phyloP scores from a whole-genome alignment of 2,329 filamentous ascomycete genomes.

The Colletotrichum eremochloae region DNA sequence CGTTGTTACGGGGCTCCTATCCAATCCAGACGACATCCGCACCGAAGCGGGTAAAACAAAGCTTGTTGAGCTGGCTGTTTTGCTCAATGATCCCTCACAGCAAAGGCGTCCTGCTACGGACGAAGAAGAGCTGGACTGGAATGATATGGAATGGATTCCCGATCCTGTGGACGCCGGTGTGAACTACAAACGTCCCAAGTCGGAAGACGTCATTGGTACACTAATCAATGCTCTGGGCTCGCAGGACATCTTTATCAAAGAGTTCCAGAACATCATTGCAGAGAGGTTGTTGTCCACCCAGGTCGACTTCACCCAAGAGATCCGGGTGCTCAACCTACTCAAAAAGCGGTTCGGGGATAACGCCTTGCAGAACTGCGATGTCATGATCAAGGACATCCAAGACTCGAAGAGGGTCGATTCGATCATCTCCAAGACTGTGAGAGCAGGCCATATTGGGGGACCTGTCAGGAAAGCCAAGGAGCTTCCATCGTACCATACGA shows the following conservation, averaged over 20 bases:
- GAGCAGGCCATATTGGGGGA: conserved; percentile 39
- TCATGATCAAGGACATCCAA: conserved; percentile 95
- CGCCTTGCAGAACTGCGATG: conserved; percentile 91
- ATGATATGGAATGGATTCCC: conserved; percentile 93
- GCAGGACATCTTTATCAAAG: conserved; percentile 92
- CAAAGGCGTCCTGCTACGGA: conserved; percentile 65
- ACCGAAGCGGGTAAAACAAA: conserved; percentile 59
- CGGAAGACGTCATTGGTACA: conserved; percentile 91
- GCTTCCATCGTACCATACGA: conserved; percentile 73
- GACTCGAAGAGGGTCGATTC: conserved; percentile 83
- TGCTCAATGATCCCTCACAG: conserved; percentile 73
- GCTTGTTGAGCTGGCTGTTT: conserved; percentile 75
- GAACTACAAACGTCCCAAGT: conserved; percentile 90
- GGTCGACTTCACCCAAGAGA: conserved; percentile 80
- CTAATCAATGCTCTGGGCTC: conserved; percentile 89
- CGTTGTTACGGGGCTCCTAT: conserved; percentile 80
- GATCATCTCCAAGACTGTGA: conserved; percentile 66
- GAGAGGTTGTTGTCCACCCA: conserved; percentile 80
- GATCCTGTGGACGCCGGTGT: conserved; percentile 93
- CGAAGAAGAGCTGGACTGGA: conserved; percentile 84
- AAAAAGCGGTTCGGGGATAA: conserved; percentile 90
- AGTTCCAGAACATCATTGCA: conserved; percentile 90
- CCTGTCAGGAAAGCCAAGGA: conserved; percentile 43
- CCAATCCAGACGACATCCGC: conserved; percentile 66
- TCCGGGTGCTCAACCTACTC: conserved; percentile 85